Conservation (phyloP, 177 flowering plant genomes). For the Vitis hybrid region DNA sequence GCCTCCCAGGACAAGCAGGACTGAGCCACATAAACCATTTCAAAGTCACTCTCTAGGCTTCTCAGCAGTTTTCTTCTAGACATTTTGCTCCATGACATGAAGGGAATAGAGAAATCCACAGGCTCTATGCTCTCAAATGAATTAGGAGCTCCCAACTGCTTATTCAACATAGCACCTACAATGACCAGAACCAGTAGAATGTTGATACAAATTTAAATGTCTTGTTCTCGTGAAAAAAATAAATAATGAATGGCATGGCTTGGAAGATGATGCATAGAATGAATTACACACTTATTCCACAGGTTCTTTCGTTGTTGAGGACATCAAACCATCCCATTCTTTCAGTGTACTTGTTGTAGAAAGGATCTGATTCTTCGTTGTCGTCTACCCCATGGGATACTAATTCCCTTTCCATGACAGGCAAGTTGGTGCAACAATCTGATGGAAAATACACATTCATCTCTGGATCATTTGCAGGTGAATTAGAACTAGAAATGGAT, state of each 20-base stretch:
- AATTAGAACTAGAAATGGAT: neutral
- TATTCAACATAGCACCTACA: slow-evolving; percentile 35
- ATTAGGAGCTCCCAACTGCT: slow-evolving; percentile 24
- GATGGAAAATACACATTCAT: slow-evolving; percentile 9
- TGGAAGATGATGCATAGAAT: neutral
- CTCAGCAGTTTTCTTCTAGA: slow-evolving; percentile 32
- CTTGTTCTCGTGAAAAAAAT: too few relatives aligned
- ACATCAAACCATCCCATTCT: slow-evolving; percentile 61
- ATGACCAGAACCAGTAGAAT: neutral
- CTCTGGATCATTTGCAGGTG: neutral
- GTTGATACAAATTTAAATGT: neutral
- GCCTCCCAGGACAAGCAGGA: slow-evolving; percentile 69
- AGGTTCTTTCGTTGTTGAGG: slow-evolving; percentile 48
- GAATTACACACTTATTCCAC: slow-evolving; percentile 43
- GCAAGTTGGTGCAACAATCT: slow-evolving; percentile 12
- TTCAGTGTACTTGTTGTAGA: slow-evolving; percentile 37
- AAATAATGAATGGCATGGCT: neutral
- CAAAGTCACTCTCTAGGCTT: slow-evolving; percentile 54
- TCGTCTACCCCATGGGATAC: neutral
- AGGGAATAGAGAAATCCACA: slow-evolving; percentile 19
- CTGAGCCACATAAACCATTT: slow-evolving; percentile 60
- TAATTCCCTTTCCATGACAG: slow-evolving; percentile 8
- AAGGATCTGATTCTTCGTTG: slow-evolving; percentile 27
- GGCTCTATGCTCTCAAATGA: slow-evolving; percentile 21
- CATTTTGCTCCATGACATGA: slow-evolving; percentile 26